phyloP scores from a whole-genome alignment of 2,329 filamentous ascomycete genomes.

The Colletotrichum sp. region DNA sequence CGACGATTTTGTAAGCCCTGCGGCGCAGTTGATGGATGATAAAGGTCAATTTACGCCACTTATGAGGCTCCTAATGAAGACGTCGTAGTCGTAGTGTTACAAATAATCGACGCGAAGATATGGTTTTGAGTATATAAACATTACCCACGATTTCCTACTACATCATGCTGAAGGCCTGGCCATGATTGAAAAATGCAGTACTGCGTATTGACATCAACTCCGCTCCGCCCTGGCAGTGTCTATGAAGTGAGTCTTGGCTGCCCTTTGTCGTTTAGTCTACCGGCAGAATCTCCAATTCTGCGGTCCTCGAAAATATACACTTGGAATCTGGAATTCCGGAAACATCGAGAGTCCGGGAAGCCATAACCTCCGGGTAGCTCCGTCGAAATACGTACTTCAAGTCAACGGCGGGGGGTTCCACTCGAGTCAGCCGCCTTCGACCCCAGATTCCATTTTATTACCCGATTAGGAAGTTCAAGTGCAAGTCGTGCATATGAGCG shows the following conservation, averaged over 20 bases:
- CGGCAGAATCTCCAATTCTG: not conserved
- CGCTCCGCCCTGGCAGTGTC: not conserved
- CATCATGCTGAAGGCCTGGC: not conserved
- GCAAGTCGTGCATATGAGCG: not conserved
- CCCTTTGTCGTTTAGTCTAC: not conserved
- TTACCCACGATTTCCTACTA: not conserved
- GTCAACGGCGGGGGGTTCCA: not conserved
- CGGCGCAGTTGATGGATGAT: slow-evolving; percentile 48
- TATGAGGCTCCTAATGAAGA: slow-evolving; percentile 17
- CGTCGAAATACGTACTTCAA: not conserved
- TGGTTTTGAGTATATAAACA: not conserved
- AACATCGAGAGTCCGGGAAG: not conserved
- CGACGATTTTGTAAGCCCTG: slow-evolving; percentile 49
- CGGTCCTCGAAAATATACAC: not conserved
- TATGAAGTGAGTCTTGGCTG: not conserved
- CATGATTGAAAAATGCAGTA: not conserved
- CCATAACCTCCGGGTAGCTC: not conserved
- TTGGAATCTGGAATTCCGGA: not conserved
- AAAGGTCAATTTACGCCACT: slow-evolving; percentile 43
- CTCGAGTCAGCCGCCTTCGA: not conserved
- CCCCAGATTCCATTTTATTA: not conserved
- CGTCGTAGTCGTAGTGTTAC: not conserved
- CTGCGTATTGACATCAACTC: not conserved
- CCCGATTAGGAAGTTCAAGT: not conserved
- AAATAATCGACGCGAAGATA: not conserved